Base-by-base conservation (phyloP, 2,329 filamentous ascomycete species). In the Colletotrichum navitas region DNA sequence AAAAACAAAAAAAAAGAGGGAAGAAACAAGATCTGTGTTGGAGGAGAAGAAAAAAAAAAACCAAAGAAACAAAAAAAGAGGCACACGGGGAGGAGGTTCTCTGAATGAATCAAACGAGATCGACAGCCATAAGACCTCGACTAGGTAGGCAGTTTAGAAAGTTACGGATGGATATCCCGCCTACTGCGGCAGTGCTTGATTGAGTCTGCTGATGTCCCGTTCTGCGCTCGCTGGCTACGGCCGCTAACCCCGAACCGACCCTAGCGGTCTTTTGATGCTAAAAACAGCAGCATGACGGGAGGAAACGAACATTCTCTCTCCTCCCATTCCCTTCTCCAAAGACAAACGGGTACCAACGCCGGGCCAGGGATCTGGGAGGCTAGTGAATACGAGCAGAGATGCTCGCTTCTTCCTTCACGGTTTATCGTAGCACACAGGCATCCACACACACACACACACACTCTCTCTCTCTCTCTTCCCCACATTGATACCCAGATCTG, bases 351-450 rank as follows among this genome's bases (percentile, higher is more conserved):
- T 32, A 24, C 34, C 24, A 41, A 29, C n/a, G 34, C 32, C 7
- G 60, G 60, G 32, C 24, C 21, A 45, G 34, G 36, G 39, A 63
- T 63, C 61, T 2, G 34, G 7, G 61, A 29, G 49, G 24, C 61
- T 45, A 65, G 61, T 26, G 68, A 71, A 71, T 71, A 71, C 68
- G 68, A 71, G 65, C 54, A 45, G 41, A 63, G 7, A 62, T 39
- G n/a, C 68, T 63, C 64, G 54, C 29, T 29, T 54, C 54, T 26
- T 65, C 41, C 52, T 26, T 66, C 34, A 55, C 16, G 43, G 47
- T 43, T 66, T 41, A 45, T 26, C 32, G 60, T 55, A 45, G 32
- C 41, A 43, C 41, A 43, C 41, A 43, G n/a, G n/a, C n/a, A n/a
- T n/a, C n/a, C 43, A 45, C 2, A n/a, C 3, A 43, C 39, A 41